Evolutionary conservation across 768 basidiomycete species (phyloP).

Genomic region (Macrolepiota dolichaula): DNA sequence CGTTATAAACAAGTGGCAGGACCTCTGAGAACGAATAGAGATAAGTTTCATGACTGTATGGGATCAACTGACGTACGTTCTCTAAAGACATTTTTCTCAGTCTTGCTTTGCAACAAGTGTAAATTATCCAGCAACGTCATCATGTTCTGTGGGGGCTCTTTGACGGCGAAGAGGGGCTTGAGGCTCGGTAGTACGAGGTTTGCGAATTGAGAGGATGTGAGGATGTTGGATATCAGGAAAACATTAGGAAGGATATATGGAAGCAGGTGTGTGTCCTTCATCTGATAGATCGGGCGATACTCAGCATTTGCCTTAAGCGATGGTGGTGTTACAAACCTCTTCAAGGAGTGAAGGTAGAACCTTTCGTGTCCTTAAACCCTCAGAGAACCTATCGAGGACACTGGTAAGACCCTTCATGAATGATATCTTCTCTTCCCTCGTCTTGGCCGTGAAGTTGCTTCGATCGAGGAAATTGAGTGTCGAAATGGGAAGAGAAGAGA

Average conservation of each 20-base stretch:
- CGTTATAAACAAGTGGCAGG: constrained; percentile 93
- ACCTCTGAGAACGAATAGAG: constrained; percentile 56
- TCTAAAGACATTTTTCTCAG: constrained; percentile 79
- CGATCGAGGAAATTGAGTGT: constrained; percentile 96
- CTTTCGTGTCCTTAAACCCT: constrained; percentile 82
- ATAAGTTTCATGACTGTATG: not conserved
- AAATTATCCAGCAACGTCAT: constrained; percentile 90
- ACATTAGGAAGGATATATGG: constrained; percentile 97
- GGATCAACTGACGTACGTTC: constrained; percentile 64
- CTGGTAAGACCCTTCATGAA: constrained; percentile 88
- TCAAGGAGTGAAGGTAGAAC: constrained; percentile 90
- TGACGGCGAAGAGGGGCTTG: constrained; percentile 85
- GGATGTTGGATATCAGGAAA: constrained; percentile 77
- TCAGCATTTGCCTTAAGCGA: not conserved
- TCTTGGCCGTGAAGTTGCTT: constrained; percentile 91
- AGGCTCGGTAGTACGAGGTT: constrained; percentile 79
- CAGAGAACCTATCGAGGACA: constrained; percentile 83
- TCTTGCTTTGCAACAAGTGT: constrained; percentile 83
- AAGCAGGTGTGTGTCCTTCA: constrained; percentile 91
- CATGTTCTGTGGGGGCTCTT: constrained; percentile 98
- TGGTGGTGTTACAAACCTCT: constrained; percentile 52
- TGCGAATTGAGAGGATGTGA: constrained; percentile 81
- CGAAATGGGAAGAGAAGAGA: constrained; percentile 92
- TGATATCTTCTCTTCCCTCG: constrained; percentile 92
- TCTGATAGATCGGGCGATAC: constrained; percentile 37